Base-by-base conservation (phyloP, 805 yeast genomes). In the Candida namnaoensis region DNA sequence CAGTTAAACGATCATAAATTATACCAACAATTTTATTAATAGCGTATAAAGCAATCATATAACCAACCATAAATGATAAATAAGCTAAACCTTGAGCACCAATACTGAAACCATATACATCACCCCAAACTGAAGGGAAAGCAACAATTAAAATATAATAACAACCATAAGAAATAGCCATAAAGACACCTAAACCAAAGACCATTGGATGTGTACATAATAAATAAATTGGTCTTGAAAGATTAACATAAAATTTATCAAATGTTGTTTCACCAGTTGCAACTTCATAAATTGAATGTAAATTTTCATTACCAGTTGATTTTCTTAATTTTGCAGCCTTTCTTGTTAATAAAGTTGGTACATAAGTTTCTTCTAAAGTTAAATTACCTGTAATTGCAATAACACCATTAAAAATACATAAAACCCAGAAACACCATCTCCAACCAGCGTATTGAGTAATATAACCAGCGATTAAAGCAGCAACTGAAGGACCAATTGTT, bases 111-210 rank as follows among this genome's bases (percentile, higher is more conserved):
- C 74, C 74, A 50, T 80, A 80, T 5, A 34, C 34, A 1, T 51
- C 53, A 12, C 64, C 56, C 69, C 74, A 80, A 32, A 77, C 70
- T 1, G 61, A 45, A 2, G 86, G 84, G 61, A 76, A 80, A 4
- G 81, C 68, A 15, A 75, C 78, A 42, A 80, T 66, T 66, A 80
- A 63, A 44, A 80, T 65, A 57, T 81, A 80, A 71, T 79, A 68
- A 61, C 77, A 75, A 13, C 86, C 87, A 54, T 80, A 81, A 7
- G 71, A 68, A 52, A 78, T 75, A 2, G 87, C 87, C 75, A 77
- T 69, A 55, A 74, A 78, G 5, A 72, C 55, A 4, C 86, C 85
- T 33, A 81, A 61, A 0, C 82, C 80, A 26, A 76, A 61, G 28
- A 80, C 76, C 72, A 81, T 77, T 3, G 86, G 86, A 51, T 80